These are phyloP conservation scores for Lodderomyces parapsilosis DNA, from an alignment of 1,139 yeast species.

Conservation along the genomic window DNA sequence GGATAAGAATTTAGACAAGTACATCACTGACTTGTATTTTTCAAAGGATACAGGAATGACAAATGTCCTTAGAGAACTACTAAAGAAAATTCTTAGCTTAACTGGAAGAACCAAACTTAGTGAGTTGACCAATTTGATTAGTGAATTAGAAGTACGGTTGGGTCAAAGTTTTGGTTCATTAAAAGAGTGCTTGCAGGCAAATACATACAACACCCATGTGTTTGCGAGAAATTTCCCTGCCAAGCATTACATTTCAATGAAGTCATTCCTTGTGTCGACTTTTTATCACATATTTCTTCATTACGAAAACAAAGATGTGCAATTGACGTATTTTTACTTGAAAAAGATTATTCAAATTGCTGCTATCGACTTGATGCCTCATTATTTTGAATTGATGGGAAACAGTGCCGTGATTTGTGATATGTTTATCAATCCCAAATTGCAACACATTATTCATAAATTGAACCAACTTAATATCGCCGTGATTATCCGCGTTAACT, in stretches of 20 bases:
- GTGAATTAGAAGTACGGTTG: constrained; percentile 22
- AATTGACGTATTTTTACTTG: constrained; percentile 33
- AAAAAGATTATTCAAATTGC: constrained; percentile 33
- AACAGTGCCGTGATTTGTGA: constrained; percentile 35
- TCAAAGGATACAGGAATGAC: constrained; percentile 9
- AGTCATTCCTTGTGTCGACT: constrained; percentile 33
- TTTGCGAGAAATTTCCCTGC: constrained; percentile 23
- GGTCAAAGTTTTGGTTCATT: constrained; percentile 20
- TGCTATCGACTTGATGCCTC: constrained; percentile 39
- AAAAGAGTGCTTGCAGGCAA: constrained; percentile 20
- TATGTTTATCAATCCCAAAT: constrained; percentile 39
- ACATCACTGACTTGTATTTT: constrained; percentile 18
- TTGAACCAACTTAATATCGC: constrained; percentile 34
- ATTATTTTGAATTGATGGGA: constrained; percentile 33
- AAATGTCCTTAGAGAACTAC: constrained; percentile 14
- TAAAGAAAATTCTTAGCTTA: constrained; percentile 22
- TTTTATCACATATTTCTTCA: constrained; percentile 41
- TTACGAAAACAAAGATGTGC: constrained; percentile 31
- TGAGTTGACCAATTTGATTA: constrained; percentile 21
- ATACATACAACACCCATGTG: constrained; percentile 15
- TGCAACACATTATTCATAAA: constrained; percentile 40
- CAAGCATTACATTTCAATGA: constrained; percentile 29
- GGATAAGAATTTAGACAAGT: constrained; percentile 23
- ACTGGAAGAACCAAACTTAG: constrained; percentile 22
- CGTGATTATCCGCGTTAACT: constrained; percentile 30